Base-by-base conservation (phyloP, 1,139 yeast genomes). In the Zygosaccharomyces sapae region DNA sequence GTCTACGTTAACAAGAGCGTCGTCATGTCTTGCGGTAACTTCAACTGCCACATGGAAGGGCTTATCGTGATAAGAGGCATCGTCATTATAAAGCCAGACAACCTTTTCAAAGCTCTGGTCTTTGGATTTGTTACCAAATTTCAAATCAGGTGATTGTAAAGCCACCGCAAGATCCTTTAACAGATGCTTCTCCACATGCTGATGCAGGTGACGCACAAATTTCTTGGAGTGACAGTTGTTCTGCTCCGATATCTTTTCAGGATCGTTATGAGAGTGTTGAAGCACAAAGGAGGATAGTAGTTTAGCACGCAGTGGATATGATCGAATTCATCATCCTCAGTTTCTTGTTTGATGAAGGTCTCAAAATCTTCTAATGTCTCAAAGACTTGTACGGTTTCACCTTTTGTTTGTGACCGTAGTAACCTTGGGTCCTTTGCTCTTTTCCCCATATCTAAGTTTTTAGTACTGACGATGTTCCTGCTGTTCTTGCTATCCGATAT, bases 301-400 rank as follows among this genome's bases (percentile, higher is more conserved):
- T 72, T 72, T 54, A 83, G 71, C 55, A 77, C 81, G 43, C 86
- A 86, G 63, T 82, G 86, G 58, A 81, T 71, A 59, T 80, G 77
- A 61, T 80, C 86, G 61, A 76, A 81, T 51, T 83, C 89, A 51
- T 83, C 81, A 64, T 83, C 90, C 78, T 86, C 83, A 9, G 86
- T 79, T 62, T 82, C 89, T 59, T 82, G 87, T 59, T 81, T 74
- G 51, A 84, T 72, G 64, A 72, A 84, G 41, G 75, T 74, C 63
- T 82, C 87, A 61, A 84, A 83, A 18, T 79, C 73, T 13, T 72
- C 73, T 56, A 84, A 69, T 51, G 79, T 84, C 44, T 84, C 90
- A 66, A 84, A 84, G 44, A 65, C 70, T 41, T 64, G 62, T 55
- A 62, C 36, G 25, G 53, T 49, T 34, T 62, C 67, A 51, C 67